Base-by-base conservation (phyloP, 108 stramenopile genomes). In the Cyclotella sp. region DNA sequence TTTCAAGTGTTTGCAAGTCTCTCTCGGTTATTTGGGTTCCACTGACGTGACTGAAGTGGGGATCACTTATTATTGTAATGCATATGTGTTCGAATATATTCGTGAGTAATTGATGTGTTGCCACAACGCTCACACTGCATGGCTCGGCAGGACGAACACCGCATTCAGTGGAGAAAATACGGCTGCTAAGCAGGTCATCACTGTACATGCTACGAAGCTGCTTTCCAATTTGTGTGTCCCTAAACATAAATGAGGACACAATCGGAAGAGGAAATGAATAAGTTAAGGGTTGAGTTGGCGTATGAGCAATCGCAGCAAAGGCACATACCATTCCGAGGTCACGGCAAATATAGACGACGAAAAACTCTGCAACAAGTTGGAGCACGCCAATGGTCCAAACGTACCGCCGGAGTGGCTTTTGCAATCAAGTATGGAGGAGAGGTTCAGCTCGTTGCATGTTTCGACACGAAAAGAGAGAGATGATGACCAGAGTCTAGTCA, bases 91-190 rank as follows among this genome's bases (percentile, higher is more conserved):
- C 75, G 24, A 86, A 81, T 30, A 86, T 80, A 39, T 80, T 78
- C 19, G 85, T 86, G 34, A 86, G 55, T 28, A 86, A 70, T 39
- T 81, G 79, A 57, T 86, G 85, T 24, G 83, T 84, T 13, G 83
- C 83, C 18, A 70, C 83, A 5, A 85, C 85, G 44, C 71, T 72
- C 24, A 85, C 81, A 39, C 73, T 75, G 45, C 85, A 85, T 41
- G 85, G 85, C 53, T 85, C 85, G n/a, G 85, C 85, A 21, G 85
- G 82, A 10, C 82, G 68, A 9, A 85, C 82, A 28, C 85, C 85
- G 63, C 74, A 73, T 45, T 75, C 78, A 5, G 85, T 85, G 3
- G 82, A 78, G 63, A 85, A 85, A 27, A 85, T 75, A 12, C 82
- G 71, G 12, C 70, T 69, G 6, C 74, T 76, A 30, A 85, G 54